phyloP scores from a whole-genome alignment of 148 eudicot species.

The Diospyros lotus region DNA sequence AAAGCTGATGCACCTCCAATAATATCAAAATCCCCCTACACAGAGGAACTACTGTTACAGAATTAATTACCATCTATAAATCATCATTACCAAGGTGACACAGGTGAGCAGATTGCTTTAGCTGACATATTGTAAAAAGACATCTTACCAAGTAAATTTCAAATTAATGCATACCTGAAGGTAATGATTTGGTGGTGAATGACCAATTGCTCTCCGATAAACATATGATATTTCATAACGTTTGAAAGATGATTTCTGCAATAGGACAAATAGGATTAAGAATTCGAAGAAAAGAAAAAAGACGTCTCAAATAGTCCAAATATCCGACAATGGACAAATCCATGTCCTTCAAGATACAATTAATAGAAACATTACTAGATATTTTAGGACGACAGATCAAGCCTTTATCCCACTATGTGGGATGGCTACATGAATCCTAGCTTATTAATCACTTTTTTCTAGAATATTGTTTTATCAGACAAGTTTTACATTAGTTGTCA shows the following conservation, averaged over 20 bases:
- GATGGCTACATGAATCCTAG: too few species aligned
- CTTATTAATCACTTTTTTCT: too few species aligned
- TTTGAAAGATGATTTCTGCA: slow-evolving; percentile 79
- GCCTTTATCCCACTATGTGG: too few species aligned
- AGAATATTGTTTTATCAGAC: too few species aligned
- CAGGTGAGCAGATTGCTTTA: slow-evolving; percentile 1
- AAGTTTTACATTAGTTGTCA: too few species aligned
- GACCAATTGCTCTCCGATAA: slow-evolving; percentile 85
- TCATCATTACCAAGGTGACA: background rate
- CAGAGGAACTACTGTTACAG: background rate
- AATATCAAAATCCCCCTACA: slow-evolving; percentile 89
- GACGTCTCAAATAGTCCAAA: background rate
- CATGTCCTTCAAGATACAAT: background rate
- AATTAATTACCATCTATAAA: background rate
- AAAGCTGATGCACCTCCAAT: slow-evolving; percentile 87
- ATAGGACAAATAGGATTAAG: background rate
- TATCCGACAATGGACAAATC: background rate
- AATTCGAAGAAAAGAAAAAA: background rate
- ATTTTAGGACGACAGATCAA: background rate
- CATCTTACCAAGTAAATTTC: slow-evolving; percentile 1
- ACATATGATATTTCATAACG: slow-evolving; percentile 86
- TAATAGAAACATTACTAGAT: background rate
- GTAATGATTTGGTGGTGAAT: slow-evolving; percentile 80
- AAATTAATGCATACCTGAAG: slow-evolving; percentile 60
- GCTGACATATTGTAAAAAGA: background rate